Evolutionary conservation across 176 grass and related monocot genomes (phyloP).

Genomic region (Lolium multiflorum): DNA sequence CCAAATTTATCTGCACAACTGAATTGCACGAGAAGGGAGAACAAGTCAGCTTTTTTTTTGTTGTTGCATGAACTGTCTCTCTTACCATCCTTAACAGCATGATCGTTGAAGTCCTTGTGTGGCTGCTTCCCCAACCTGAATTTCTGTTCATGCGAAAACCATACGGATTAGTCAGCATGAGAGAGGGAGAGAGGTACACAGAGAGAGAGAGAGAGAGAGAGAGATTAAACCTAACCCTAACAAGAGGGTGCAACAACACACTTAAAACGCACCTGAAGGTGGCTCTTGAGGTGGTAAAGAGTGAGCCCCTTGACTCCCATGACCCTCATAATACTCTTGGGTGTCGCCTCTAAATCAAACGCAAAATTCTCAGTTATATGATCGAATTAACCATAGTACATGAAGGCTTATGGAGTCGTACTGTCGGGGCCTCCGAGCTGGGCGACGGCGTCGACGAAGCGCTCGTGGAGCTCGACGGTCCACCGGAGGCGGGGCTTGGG

Average conservation of each 20-base stretch:
- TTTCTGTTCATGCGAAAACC: constrained; percentile 59
- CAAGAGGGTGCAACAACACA: constrained; percentile 31
- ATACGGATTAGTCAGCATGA: constrained; percentile 22
- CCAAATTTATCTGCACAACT: neutral
- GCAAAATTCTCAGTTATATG: neutral
- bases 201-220: neutral
- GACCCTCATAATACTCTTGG: constrained; percentile 97
- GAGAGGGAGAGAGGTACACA: neutral
- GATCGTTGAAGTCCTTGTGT: constrained; percentile 93
- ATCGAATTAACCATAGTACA: neutral
- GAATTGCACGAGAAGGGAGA: neutral
- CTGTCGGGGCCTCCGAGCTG: constrained; percentile 98
- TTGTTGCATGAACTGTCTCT: neutral
- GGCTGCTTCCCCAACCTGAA: constrained; percentile 97
- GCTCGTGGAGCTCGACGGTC: constrained; percentile 99
- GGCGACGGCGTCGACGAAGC: constrained; percentile 94
- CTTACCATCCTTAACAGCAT: constrained; percentile 91
- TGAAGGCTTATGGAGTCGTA: constrained; percentile 35
- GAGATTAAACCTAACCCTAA: constrained; percentile 46
- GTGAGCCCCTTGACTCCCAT: constrained; percentile 98
- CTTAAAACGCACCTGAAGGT: constrained; percentile 75
- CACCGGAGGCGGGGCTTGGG: constrained; percentile 97
- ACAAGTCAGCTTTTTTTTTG: neutral
- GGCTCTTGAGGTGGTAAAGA: constrained; percentile 99
- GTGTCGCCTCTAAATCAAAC: constrained; percentile 81